These are phyloP conservation scores for Hyphopichia burtonii DNA, from an alignment of 1,139 yeast species.

Conservation along the genomic window DNA sequence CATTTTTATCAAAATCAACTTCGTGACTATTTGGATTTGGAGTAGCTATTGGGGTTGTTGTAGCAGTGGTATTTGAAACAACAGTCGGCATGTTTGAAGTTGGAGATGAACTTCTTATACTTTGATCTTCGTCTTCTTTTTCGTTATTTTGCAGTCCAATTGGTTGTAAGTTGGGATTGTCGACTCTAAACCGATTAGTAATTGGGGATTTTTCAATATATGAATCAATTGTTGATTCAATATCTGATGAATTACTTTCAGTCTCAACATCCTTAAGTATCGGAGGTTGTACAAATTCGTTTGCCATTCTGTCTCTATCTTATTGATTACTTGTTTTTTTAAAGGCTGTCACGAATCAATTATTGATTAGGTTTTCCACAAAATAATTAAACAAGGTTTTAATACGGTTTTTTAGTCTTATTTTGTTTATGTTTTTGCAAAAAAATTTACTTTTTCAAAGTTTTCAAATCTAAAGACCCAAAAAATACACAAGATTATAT, in stretches of 20 bases:
- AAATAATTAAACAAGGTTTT: too few species aligned
- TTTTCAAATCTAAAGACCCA: too few species aligned
- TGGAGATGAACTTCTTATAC: not conserved
- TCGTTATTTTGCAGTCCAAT: not conserved
- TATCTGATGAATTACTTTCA: slow-evolving; percentile 2
- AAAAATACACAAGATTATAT: too few species aligned
- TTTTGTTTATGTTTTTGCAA: too few species aligned
- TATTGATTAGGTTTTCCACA: too few species aligned
- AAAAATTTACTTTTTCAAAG: too few species aligned
- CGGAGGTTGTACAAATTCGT: not conserved
- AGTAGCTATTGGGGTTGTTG: not conserved
- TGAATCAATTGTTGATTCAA: slow-evolving; percentile 15
- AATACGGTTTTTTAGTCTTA: too few species aligned
- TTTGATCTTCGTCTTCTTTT: not conserved
- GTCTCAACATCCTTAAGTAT: slow-evolving; percentile 2
- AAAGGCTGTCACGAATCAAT: not conserved
- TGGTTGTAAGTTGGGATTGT: slow-evolving; percentile 30
- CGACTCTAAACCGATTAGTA: slow-evolving; percentile 19
- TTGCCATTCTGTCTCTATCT: not conserved
- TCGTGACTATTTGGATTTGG: not conserved
- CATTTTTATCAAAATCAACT: not conserved
- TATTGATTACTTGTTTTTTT: not conserved
- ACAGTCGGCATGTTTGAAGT: not conserved
- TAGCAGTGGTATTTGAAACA: not conserved
- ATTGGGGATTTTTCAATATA: slow-evolving; percentile 24